These are phyloP conservation scores for Aspergillus funiculosus DNA, from an alignment of 495 filamentous ascomycete genomes.

Conservation along the genomic window DNA sequence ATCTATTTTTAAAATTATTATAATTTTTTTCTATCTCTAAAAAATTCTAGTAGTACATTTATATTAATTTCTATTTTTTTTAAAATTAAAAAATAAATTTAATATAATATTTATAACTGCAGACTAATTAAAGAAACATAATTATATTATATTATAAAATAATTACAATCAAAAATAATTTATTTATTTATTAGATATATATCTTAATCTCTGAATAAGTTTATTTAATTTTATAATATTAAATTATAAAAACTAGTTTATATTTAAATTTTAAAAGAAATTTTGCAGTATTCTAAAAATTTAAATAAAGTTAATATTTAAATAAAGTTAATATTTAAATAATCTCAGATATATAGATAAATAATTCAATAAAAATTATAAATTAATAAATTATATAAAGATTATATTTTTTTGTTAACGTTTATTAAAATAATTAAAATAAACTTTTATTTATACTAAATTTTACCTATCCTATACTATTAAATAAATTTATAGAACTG, in stretches of 20 bases:
- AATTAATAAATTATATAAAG: no score
- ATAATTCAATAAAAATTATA: no score
- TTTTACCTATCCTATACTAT: no score
- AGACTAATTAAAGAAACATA: neutral
- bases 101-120: no score
- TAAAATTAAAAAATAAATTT: no score
- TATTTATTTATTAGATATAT: neutral
- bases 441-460: no score
- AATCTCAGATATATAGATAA: no score
- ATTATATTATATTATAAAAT: neutral
- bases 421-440: neutral
- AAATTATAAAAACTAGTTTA: neutral
- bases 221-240: neutral
- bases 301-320: neutral
- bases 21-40: neutral
- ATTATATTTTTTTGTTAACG: neutral
- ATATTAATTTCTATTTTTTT: no score
- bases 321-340: no score
- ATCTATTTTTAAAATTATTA: neutral
- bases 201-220: neutral
- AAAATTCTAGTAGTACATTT: no score
- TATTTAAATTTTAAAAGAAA: neutral
- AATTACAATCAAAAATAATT: no score
- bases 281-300: neutral
- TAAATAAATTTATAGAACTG: no score